A percentile compares a stretch with the other conserved stretches of the same genome.
phyloP scores from a whole-genome alignment of 176 grass and related monocot species.

The Carex pumila region DNA sequence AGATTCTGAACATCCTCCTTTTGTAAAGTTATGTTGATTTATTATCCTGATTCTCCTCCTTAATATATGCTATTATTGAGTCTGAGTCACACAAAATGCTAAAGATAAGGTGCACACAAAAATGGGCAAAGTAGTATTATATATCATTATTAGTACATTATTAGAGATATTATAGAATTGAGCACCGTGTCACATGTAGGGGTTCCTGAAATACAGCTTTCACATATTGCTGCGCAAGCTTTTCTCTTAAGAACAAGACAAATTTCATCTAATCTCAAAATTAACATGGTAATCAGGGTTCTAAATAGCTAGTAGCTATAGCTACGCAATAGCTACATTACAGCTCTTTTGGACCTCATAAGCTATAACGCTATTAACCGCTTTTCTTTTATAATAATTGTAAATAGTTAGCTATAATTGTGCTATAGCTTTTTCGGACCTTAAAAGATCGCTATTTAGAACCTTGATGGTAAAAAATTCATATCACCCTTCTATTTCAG shows the following conservation, averaged over 20 bases:
- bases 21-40: not conserved
- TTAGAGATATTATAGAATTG: not conserved
- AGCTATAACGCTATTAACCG: no score
- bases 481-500: not conserved
- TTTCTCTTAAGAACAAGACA: not conserved
- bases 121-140: not conserved
- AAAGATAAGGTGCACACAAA: not conserved
- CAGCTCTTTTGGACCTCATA: no score
- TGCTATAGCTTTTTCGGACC: no score
- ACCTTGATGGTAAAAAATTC: not conserved
- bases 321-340: no score
- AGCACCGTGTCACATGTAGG: not conserved
- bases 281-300: not conserved
- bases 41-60: not conserved
- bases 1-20: not conserved
- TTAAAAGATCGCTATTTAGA: no score
- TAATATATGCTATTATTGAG: constrained; percentile 5
- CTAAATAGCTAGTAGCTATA: no score
- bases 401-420: no score
- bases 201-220: not conserved
- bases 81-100: not conserved
- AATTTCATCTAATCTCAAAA: not conserved
- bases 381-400: no score
- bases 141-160: not conserved
- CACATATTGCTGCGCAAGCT: not conserved